These are phyloP conservation scores for Cephalotrichum gorgonifer DNA, from an alignment of 2,329 filamentous ascomycete genomes.

Conservation along the genomic window DNA sequence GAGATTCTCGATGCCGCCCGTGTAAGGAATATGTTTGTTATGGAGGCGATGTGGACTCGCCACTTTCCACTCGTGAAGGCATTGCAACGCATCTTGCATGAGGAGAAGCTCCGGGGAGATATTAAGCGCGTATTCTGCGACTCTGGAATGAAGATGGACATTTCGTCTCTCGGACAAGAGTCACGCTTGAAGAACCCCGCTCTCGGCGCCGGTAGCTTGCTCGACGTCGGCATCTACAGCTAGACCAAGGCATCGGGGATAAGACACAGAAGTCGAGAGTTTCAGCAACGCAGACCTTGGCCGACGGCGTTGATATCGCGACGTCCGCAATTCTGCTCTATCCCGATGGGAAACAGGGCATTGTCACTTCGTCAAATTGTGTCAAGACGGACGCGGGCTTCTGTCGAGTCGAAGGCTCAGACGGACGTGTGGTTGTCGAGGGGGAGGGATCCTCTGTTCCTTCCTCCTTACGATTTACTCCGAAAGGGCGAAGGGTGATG, in stretches of 20 bases:
- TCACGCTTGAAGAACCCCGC: constrained; percentile 3
- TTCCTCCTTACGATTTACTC: constrained; percentile 21
- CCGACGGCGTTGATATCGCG: constrained; percentile 20
- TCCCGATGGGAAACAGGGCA: constrained; percentile 24
- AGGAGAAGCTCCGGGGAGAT: constrained; percentile 26
- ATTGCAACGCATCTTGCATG: constrained; percentile 19
- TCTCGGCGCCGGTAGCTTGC: constrained; percentile 4
- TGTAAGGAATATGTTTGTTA: constrained; percentile 20
- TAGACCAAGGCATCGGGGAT: constrained; percentile 18
- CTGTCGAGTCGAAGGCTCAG: constrained; percentile 28
- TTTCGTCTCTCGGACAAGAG: constrained; percentile 25
- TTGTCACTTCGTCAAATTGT: constrained; percentile 26
- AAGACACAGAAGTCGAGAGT: constrained; percentile 20
- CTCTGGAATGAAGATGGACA: constrained; percentile 24
- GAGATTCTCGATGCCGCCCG: constrained; percentile 17
- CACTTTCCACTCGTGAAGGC: constrained; percentile 19
- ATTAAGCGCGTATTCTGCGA: constrained; percentile 27
- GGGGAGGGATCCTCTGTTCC: constrained; percentile 22
- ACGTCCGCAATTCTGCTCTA: constrained; percentile 29
- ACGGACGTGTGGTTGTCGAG: constrained; percentile 24
- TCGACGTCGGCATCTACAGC: constrained; percentile 6
- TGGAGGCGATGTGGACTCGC: constrained; percentile 26
- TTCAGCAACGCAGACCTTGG: constrained; percentile 22
- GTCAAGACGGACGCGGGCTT: constrained; percentile 16
- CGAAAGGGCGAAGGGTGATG: too few species aligned